phyloP scores from a whole-genome alignment of 2,329 filamentous ascomycete genomes.

The Tolypocladium paradoxum region DNA sequence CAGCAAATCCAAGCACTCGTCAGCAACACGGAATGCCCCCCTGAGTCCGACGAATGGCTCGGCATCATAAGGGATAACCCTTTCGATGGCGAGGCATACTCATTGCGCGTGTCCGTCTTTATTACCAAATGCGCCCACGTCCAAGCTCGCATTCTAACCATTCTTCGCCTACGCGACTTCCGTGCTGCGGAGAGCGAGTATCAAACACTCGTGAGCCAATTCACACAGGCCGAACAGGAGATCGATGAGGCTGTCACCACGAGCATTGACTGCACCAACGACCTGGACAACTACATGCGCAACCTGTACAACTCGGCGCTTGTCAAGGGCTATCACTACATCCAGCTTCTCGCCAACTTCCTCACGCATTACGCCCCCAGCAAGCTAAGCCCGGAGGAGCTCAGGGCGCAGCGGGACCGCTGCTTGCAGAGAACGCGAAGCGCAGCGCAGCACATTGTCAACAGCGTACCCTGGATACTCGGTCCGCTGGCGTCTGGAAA shows the following conservation, averaged over 20 bases:
- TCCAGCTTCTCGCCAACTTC: conserved; percentile 23
- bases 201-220: conserved; percentile 11
- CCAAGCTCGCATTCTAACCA: conserved; percentile 14
- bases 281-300: conserved; percentile 18
- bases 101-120: conserved; percentile 16
- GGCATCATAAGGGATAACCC: conserved; percentile 14
- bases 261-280: conserved; percentile 3
- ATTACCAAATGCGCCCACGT: conserved; percentile 16
- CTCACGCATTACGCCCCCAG: conserved; percentile 19
- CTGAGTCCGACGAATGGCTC: conserved; percentile 26
- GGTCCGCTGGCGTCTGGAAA: conserved; percentile 12
- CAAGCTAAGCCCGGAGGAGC: conserved; percentile 11
- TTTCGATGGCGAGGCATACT: conserved; percentile 14
- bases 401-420: conserved; percentile 16
- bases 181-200: conserved; percentile 17
- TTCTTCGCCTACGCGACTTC: conserved; percentile 17
- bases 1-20: conserved; percentile 28
- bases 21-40: conserved; percentile 19
- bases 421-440: conserved; percentile 16
- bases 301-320: conserved; percentile 21
- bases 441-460: conserved; percentile 18
- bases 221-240: conserved; percentile 14
- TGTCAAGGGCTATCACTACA: conserved; percentile 23
- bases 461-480: conserved; percentile 13
- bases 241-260: conserved; percentile 8